A percentile compares a stretch with the other conserved stretches of the same genome.
phyloP scores from a whole-genome alignment of 2,329 filamentous ascomycete species.

The Stylonectria norvegica region DNA sequence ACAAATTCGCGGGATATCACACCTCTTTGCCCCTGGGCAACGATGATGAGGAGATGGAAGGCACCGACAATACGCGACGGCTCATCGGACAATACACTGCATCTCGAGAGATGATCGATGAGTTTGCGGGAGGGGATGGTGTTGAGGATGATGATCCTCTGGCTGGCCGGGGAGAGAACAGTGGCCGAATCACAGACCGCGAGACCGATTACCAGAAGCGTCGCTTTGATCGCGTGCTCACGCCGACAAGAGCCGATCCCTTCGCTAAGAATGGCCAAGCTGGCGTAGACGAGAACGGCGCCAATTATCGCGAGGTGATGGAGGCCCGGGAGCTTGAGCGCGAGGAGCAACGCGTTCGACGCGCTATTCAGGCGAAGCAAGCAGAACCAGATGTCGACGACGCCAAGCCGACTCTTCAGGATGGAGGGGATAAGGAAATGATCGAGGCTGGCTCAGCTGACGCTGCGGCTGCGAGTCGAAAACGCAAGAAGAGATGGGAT shows the following conservation, averaged over 20 bases:
- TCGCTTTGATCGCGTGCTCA: constrained; percentile 82
- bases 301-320: constrained; percentile 90
- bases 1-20: constrained; percentile 88
- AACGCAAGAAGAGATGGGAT: constrained; percentile 96
- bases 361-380: constrained; percentile 72
- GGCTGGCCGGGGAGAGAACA: constrained; percentile 76
- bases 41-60: constrained; percentile 75
- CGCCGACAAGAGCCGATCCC: constrained; percentile 80
- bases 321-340: constrained; percentile 83
- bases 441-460: constrained; percentile 66
- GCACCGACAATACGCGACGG: constrained; percentile 68
- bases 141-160: constrained; percentile 92
- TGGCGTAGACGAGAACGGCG: constrained; percentile 65
- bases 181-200: constrained; percentile 84
- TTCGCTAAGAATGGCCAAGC: constrained; percentile 74
- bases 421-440: constrained; percentile 71
- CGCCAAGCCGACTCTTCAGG: constrained; percentile 71
- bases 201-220: constrained; percentile 98
- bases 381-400: constrained; percentile 58
- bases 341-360: constrained; percentile 84
- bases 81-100: constrained; percentile 96
- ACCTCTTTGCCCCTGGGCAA: constrained; percentile 79
- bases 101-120: constrained; percentile 85
- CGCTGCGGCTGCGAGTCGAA: constrained; percentile 60
- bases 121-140: constrained; percentile 80